Conservation (phyloP, 2,329 filamentous ascomycete species). For the Colletotrichum abscissum region DNA sequence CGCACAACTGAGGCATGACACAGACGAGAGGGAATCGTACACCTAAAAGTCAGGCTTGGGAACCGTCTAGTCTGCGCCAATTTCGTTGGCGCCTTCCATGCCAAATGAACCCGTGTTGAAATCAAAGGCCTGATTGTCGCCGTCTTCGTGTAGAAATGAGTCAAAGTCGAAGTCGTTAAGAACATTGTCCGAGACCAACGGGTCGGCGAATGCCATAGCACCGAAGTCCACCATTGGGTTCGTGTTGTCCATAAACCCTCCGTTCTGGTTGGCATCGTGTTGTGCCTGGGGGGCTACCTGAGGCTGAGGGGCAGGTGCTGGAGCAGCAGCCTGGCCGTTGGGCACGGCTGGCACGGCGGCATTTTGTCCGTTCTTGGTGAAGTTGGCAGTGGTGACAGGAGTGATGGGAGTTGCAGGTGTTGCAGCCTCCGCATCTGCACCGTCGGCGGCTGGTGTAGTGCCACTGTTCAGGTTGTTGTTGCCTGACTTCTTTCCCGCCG, state of each 20-base stretch:
- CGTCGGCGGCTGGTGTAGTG: conserved; percentile 69
- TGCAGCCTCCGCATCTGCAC: conserved; percentile 67
- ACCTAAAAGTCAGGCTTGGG: background rate
- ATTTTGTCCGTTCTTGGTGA: conserved; percentile 59
- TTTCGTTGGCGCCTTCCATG: conserved; percentile 67
- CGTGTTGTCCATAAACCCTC: conserved; percentile 51
- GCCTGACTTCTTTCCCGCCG: conserved; percentile 69
- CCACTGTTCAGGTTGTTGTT: conserved; percentile 64
- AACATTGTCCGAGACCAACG: conserved; percentile 65
- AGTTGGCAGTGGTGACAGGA: conserved; percentile 63
- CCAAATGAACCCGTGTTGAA: conserved; percentile 62
- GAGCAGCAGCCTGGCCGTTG: conserved; percentile 58
- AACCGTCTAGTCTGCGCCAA: conserved; percentile 63
- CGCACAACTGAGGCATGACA: conserved; percentile 4
- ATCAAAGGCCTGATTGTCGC: conserved; percentile 62
- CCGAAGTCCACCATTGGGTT: conserved; percentile 62
- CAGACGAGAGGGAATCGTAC: background rate
- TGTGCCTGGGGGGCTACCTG: conserved; percentile 58
- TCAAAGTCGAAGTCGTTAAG: conserved; percentile 76
- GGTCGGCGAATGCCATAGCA: conserved; percentile 66
- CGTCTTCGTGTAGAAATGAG: conserved; percentile 72
- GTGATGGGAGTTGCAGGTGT: conserved; percentile 74
- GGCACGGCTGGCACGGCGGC: conserved; percentile 49
- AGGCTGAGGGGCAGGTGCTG: conserved; percentile 54
- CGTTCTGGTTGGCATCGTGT: conserved; percentile 60